Evolutionary conservation across 31 red algal genomes (phyloP).

Genomic region (Porphyra umbilicalis): DNA sequence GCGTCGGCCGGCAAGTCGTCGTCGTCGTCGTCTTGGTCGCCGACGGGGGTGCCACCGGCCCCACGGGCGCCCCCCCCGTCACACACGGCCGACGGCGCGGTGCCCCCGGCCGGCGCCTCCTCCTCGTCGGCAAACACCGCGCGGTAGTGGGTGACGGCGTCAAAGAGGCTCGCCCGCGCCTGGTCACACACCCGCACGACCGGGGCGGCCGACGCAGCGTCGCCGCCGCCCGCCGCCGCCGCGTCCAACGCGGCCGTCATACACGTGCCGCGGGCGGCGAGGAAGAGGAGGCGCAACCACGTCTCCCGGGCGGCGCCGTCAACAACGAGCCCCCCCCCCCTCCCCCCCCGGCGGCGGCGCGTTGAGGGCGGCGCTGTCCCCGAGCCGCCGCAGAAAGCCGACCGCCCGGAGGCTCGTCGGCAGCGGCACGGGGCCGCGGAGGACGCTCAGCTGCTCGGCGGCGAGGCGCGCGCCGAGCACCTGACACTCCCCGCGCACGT

Average conservation of each 20-base stretch:
- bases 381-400: constrained; percentile 65
- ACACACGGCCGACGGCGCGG: neutral
- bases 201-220: constrained; percentile 22
- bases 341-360: neutral
- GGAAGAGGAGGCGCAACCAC: constrained; percentile 73
- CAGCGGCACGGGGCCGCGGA: constrained; percentile 48
- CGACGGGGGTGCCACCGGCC: too few relatives aligned
- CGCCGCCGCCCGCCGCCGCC: neutral
- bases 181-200: constrained; percentile 69
- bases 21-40: constrained; percentile 28
- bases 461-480: neutral
- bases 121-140: constrained; percentile 55
- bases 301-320: constrained; percentile 38
- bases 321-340: neutral
- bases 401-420: constrained; percentile 73
- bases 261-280: constrained; percentile 78
- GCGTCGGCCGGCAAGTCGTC: constrained; percentile 3
- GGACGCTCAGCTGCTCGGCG: constrained; percentile 40
- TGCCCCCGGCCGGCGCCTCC: neutral
- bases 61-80: too few relatives aligned
- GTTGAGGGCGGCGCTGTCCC: constrained; percentile 3
- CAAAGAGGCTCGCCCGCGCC: constrained; percentile 68
- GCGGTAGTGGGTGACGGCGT: constrained; percentile 80
- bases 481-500: neutral
- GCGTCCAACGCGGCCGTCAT: constrained; percentile 61